Evolutionary conservation across 148 eudicot genomes (phyloP), one percentile per base, ranked within the genome.

Genomic region (Vaccinium macrocarpon): DNA sequence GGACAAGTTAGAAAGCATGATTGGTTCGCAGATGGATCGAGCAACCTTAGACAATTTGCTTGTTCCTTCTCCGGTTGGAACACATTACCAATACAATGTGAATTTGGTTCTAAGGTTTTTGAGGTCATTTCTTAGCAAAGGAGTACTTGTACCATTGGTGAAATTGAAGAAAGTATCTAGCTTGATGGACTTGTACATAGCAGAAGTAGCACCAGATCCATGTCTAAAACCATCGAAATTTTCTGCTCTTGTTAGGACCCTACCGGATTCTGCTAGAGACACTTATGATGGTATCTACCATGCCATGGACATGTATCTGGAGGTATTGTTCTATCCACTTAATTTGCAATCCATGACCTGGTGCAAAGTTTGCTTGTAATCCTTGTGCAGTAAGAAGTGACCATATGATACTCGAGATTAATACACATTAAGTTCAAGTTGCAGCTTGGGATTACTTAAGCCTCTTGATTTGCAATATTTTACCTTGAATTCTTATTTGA

Each of bases 191-290:
- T 77, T 85, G 85, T 96, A 91, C 82, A 80, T 93, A 48, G 91
- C 94, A 61, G 98, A 96, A 90, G 92, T 96, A 42, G 95, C 98
- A 2, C 98, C 98, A 0, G 98, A 96, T 87, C 93, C 92, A 16
- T 76, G 80, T 84, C 78, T 96, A 75, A 93, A 90, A 84, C 89
- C 95, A 14, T 90, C 92, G 2, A 94, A 92, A 83, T 94, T 96
- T 83, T 82, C 90, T 42, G 91, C 90, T 14, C 90, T 94, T 25
- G 80, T 92, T 29, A 87, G 81, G 74, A 86, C 92, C 5, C 86
- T 96, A 80, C 97, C 98, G 0, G 94, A 94, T 85, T 90, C 88
- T 74, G 91, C 98, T 2, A 86, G 97, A 77, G 95, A 90, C 56
- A 89, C 91, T n/a, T 92, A 79, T 82, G 95, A 93, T 79, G 88